Evolutionary conservation across 495 filamentous ascomycete genomes (phyloP), one percentile per base, ranked within the genome.

Genomic region (Talaromyces nanjingensis): DNA sequence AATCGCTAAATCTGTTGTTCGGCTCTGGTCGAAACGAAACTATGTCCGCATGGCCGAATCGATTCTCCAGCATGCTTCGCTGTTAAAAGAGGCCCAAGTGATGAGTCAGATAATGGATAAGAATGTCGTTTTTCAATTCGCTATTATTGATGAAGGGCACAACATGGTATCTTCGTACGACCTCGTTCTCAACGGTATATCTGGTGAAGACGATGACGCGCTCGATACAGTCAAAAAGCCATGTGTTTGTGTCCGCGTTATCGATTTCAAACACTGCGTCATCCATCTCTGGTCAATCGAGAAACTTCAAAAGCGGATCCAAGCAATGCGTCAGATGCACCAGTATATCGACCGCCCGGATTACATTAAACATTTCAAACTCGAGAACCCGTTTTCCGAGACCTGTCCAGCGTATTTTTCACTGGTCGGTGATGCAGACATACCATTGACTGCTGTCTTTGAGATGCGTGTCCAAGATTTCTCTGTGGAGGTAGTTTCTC

Each of bases 61-160:
- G 14, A 86, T 98, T 31, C 74, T 98, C 25, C 91, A 96, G 67
- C 86, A 96, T 74, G 93, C 93, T 7, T 86, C 89, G 12, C 85
- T 85, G 39, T 75, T 98, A 47, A 98, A 98, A 73, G 94, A 98
- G 72, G 96, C 93, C 4, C 94, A 98, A 72, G 86, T 98, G 58
- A 93, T 98, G 90, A 97, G 96, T 76, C 91, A 96, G 64, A 91
- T 92, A 65, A 90, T 98, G 83, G 92, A 94, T 68, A 94, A 97
- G 76, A 86, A 86, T 66, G 89, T 97, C 16, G 90, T 93, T 37
- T 98, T 98, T 75, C 94, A 98, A 74, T 98, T 97, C 71, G 89
- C 91, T 18, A 85, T 98, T 63, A 85, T 98, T 29, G 92, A 96
- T 65, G 80, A 89, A 68, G 94, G 94, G 2, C 93, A 98, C 68